A percentile compares a stretch with the other conserved stretches of the same genome.
phyloP scores from a whole-genome alignment of 2,329 filamentous ascomycete species.

The Fulvia fulva region DNA sequence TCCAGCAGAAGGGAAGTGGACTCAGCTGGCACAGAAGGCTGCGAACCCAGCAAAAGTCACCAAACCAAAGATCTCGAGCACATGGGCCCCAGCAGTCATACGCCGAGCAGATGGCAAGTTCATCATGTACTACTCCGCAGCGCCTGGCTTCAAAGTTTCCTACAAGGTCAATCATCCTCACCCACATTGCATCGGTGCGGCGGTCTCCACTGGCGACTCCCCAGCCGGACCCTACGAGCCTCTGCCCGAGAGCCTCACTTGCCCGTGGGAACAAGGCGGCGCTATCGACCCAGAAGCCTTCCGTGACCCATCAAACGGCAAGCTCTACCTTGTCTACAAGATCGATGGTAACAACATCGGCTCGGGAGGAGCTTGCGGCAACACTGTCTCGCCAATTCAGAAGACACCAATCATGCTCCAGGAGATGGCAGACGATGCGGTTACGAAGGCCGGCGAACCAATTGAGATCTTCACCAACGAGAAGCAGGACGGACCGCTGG shows the following conservation, averaged over 20 bases:
- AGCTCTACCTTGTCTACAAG: conserved; percentile 34
- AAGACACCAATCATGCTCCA: conserved; percentile 35
- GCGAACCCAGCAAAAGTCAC: conserved; percentile 11
- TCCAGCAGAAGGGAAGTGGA: conserved; percentile 16
- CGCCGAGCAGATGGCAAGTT: conserved; percentile 29
- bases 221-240: conserved; percentile 32
- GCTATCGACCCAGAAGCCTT: conserved; percentile 34
- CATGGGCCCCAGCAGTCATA: conserved; percentile 33
- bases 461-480: conserved; percentile 29
- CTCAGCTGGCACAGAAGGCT: not conserved
- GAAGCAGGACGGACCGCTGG: conserved; percentile 31
- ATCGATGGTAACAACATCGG: conserved; percentile 36
- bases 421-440: conserved; percentile 28
- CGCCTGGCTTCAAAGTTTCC: conserved; percentile 1
- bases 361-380: conserved; percentile 29
- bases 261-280: conserved; percentile 29
- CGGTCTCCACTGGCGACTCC: conserved; percentile 23
- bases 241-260: conserved; percentile 23
- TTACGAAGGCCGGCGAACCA: conserved; percentile 24
- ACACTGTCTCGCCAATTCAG: conserved; percentile 23
- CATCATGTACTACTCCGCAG: conserved; percentile 35
- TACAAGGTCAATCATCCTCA: conserved; percentile 18
- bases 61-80: conserved; percentile 5
- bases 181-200: conserved; percentile 34
- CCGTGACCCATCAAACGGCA: conserved; percentile 25